A percentile compares a stretch with the other conserved stretches of the same genome.
Evolutionary conservation across 2,329 filamentous ascomycete species (phyloP).

Genomic region (Paracorniculantispora psalliotae): DNA sequence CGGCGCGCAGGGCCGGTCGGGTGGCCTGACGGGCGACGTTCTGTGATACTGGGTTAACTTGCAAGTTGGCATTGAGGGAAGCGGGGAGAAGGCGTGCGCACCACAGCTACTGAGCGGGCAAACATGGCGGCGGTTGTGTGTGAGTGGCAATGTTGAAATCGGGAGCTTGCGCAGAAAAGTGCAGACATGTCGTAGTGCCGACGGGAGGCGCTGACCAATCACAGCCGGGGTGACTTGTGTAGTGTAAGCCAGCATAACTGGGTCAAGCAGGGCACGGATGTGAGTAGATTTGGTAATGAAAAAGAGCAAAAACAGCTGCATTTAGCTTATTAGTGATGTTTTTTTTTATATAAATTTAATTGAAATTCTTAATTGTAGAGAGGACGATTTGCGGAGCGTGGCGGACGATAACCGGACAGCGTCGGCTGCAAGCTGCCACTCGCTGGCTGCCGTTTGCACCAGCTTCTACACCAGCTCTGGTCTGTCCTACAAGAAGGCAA

Average conservation of each 20-base stretch:
- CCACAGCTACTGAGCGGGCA: slow-evolving; percentile 21
- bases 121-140: slow-evolving; percentile 21
- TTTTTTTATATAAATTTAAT: neutral
- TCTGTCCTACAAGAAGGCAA: neutral
- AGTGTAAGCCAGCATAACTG: neutral
- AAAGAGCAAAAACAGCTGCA: no score
- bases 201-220: slow-evolving; percentile 15
- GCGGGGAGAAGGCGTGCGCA: slow-evolving; percentile 9
- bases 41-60: slow-evolving; percentile 19
- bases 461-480: no score
- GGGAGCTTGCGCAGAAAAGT: slow-evolving; percentile 8
- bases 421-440: neutral
- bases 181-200: slow-evolving; percentile 15
- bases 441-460: neutral
- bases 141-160: slow-evolving; percentile 5
- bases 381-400: no score
- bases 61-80: neutral
- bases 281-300: no score
- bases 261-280: neutral
- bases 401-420: no score
- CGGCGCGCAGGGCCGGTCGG: slow-evolving; percentile 28
- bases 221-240: neutral
- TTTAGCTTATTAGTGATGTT: no score
- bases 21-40: slow-evolving; percentile 33
- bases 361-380: neutral